Conservation (phyloP, 169 alveolate species). For the Plasmodium fragile region DNA sequence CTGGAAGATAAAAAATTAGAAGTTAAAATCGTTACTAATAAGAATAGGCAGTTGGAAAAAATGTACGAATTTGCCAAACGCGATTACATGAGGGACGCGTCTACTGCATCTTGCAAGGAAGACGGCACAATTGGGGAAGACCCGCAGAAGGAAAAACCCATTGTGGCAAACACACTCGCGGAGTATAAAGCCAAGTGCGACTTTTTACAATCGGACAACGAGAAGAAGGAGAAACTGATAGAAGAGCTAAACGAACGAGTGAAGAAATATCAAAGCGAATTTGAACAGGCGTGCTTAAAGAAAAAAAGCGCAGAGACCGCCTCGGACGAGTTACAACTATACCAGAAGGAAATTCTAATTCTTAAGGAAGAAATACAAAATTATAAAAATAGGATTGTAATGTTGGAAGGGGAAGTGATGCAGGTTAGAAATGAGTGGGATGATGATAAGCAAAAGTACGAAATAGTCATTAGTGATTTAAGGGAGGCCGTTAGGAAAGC, state of each 20-base stretch:
- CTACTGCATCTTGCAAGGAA: neutral
- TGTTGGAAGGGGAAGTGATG: conserved; percentile 35
- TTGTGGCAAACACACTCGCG: neutral
- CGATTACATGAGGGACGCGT: conserved; percentile 15
- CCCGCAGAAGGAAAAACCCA: neutral
- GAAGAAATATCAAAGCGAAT: conserved; percentile 44
- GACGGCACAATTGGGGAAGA: neutral
- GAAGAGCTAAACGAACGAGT: conserved; percentile 33
- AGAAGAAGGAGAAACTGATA: conserved; percentile 59
- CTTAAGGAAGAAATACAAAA: conserved; percentile 45
- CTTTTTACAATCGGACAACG: conserved; percentile 13
- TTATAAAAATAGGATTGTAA: conserved; percentile 26
- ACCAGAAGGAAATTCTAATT: conserved; percentile 46
- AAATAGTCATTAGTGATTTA: conserved; percentile 4
- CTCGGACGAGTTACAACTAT: conserved; percentile 10
- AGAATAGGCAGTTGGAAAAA: conserved; percentile 18
- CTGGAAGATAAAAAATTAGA: conserved; percentile 53
- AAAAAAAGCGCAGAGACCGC: conserved; percentile 20
- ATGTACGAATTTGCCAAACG: conserved; percentile 35
- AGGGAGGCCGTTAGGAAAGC: conserved; percentile 36
- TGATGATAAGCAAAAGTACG: conserved; percentile 56
- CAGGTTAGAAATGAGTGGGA: conserved; percentile 23
- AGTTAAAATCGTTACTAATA: conserved; percentile 36
- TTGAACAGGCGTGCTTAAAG: conserved; percentile 3
- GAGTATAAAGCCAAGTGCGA: conserved; percentile 44